Evolutionary conservation across 805 yeast genomes (phyloP).

Genomic region (Sugiyamaella americana): DNA sequence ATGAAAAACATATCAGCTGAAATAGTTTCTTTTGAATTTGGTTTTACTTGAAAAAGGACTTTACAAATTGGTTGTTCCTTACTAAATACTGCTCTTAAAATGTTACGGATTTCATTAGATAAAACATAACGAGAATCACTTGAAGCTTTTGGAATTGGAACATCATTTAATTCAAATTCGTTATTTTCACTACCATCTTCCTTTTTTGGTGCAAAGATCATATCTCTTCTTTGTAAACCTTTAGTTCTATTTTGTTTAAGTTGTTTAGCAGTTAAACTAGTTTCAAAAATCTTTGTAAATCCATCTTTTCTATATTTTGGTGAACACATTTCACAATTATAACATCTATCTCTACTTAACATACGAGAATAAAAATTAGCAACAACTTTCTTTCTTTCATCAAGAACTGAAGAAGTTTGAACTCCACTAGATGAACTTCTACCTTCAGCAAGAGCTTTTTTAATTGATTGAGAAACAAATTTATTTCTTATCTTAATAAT

Average conservation of each 20-base stretch:
- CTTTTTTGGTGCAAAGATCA: slow-evolving; percentile 41
- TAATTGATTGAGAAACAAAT: slow-evolving; percentile 66
- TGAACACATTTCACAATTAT: slow-evolving; percentile 91
- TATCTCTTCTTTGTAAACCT: slow-evolving; percentile 68
- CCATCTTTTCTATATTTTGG: slow-evolving; percentile 96
- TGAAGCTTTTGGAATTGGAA: slow-evolving; percentile 42
- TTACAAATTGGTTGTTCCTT: slow-evolving; percentile 64
- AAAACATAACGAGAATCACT: slow-evolving; percentile 72
- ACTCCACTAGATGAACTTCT: slow-evolving; percentile 61
- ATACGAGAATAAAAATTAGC: slow-evolving; percentile 71
- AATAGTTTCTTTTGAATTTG: slow-evolving; percentile 42
- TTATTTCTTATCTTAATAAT: slow-evolving; percentile 55
- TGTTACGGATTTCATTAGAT: slow-evolving; percentile 80
- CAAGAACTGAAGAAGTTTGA: slow-evolving; percentile 76
- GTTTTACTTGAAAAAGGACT: slow-evolving; percentile 77
- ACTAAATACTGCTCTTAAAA: slow-evolving; percentile 66
- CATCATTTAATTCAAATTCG: slow-evolving; percentile 32
- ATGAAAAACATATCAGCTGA: slow-evolving; percentile 83
- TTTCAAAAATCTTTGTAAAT: slow-evolving; percentile 84
- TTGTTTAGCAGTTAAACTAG: slow-evolving; percentile 77
- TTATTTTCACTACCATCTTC: slow-evolving; percentile 25
- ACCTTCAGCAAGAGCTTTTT: slow-evolving; percentile 70
- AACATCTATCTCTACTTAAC: slow-evolving; percentile 79
- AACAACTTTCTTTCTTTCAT: slow-evolving; percentile 68
- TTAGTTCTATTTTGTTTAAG: slow-evolving; percentile 67